Percentiles rank a stretch among this genome's conserved stretches.
Conservation (phyloP, 352 stramenopile species). For the Phytophthora sojae region DNA sequence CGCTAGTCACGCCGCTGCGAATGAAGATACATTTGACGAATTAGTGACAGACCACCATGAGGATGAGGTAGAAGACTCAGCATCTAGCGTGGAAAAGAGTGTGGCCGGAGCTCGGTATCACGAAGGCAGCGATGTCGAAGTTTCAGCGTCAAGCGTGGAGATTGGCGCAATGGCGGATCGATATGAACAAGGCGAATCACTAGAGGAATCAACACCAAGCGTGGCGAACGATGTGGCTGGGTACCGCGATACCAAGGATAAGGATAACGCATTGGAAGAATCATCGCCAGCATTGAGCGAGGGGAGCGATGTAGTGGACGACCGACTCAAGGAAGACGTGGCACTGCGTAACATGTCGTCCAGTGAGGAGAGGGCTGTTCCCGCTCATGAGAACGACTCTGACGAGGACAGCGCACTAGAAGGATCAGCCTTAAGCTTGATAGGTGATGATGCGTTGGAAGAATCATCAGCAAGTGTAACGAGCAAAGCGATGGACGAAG, state of each 20-base stretch:
- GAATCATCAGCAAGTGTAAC: conserved; percentile 1
- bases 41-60: neutral
- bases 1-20: neutral
- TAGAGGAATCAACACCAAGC: conserved; percentile 7
- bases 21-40: neutral
- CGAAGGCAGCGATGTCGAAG: neutral
- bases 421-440: conserved; percentile 5
- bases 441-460: neutral
- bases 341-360: neutral
- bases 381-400: neutral
- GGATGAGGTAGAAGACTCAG: conserved; percentile 4
- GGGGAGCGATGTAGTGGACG: neutral
- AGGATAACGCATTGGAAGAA: neutral
- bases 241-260: neutral
- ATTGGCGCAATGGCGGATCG: neutral
- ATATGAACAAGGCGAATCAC: neutral
- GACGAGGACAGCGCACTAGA: neutral
- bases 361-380: neutral
- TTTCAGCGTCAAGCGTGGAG: neutral
- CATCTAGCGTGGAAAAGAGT: neutral
- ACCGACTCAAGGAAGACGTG: neutral
- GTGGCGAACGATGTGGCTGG: neutral
- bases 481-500: neutral
- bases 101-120: neutral
- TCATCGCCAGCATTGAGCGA: neutral